These are phyloP conservation scores for Sequoia sempervirens DNA, from an alignment of 75 land plant species.

Conservation along the genomic window DNA sequence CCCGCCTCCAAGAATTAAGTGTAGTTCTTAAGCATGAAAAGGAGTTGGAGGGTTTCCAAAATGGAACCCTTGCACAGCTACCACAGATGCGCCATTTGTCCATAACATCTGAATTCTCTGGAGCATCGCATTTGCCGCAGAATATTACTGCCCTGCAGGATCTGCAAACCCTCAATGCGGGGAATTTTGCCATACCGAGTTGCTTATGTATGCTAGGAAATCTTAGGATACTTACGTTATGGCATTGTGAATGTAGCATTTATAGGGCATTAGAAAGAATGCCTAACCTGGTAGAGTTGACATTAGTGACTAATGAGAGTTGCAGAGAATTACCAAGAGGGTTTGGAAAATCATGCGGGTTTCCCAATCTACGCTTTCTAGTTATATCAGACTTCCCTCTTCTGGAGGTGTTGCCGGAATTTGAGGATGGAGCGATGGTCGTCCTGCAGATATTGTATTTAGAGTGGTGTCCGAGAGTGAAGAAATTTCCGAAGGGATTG, in stretches of 20 bases:
- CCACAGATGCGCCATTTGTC: background rate
- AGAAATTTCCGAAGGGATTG: background rate
- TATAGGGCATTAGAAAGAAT: background rate
- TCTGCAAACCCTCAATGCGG: background rate
- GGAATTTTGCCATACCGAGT: background rate
- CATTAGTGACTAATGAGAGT: background rate
- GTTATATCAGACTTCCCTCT: background rate
- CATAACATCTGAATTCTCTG: background rate
- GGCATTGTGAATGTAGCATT: too few species aligned
- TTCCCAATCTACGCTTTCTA: background rate
- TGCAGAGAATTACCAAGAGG: background rate
- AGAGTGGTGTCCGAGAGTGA: background rate
- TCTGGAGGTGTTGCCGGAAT: background rate
- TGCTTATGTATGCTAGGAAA: background rate
- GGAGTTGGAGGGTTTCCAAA: background rate
- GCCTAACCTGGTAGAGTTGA: background rate
- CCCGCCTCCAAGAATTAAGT: background rate
- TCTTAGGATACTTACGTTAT: background rate
- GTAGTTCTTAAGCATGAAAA: background rate
- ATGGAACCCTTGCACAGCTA: background rate
- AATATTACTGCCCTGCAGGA: background rate
- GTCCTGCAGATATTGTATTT: background rate
- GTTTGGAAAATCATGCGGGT: background rate
- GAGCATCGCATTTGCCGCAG: background rate
- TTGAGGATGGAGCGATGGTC: background rate